Percentiles rank a stretch among this genome's conserved stretches.
Conservation (phyloP, 306 rosid genomes). For the Adenanthera pavonina region DNA sequence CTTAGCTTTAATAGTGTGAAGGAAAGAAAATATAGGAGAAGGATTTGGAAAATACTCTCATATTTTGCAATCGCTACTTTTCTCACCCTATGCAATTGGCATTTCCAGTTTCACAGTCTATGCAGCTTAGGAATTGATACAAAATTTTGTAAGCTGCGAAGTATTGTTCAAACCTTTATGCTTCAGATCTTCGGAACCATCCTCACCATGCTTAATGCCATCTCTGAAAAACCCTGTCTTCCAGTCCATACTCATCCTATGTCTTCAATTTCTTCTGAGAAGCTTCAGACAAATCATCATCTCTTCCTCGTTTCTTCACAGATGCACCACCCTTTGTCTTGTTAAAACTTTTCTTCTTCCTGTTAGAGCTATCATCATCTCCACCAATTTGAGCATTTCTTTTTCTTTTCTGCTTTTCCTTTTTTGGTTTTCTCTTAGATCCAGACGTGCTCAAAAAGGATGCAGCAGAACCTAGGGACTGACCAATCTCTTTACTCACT, state of each 20-base stretch:
- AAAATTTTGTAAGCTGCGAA: constrained; percentile 33
- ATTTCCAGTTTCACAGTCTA: constrained; percentile 31
- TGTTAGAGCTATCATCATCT: constrained; percentile 45
- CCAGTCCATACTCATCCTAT: constrained; percentile 24
- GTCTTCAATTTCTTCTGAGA: constrained; percentile 45
- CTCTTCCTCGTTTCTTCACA: constrained; percentile 52
- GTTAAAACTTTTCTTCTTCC: constrained; percentile 43
- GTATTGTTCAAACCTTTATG: constrained; percentile 25
- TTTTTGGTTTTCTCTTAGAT: constrained; percentile 54
- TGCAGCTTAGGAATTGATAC: constrained; percentile 31
- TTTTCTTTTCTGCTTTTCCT: constrained; percentile 42
- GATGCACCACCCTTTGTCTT: constrained; percentile 43
- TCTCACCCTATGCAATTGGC: neutral
- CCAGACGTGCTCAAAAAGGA: constrained; percentile 71
- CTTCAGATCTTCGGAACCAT: neutral
- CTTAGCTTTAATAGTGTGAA: neutral
- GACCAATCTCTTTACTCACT: constrained; percentile 68
- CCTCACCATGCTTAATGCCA: constrained; percentile 19
- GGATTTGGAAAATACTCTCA: constrained; percentile 1
- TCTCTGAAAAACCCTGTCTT: constrained; percentile 6
- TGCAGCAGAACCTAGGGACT: constrained; percentile 54
- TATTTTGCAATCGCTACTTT: constrained; percentile 33
- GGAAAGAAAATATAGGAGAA: neutral
- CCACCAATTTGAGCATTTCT: constrained; percentile 41
- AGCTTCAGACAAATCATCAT: constrained; percentile 36